phyloP scores from a whole-genome alignment of 805 yeast species.

The Candida nanaspora region DNA sequence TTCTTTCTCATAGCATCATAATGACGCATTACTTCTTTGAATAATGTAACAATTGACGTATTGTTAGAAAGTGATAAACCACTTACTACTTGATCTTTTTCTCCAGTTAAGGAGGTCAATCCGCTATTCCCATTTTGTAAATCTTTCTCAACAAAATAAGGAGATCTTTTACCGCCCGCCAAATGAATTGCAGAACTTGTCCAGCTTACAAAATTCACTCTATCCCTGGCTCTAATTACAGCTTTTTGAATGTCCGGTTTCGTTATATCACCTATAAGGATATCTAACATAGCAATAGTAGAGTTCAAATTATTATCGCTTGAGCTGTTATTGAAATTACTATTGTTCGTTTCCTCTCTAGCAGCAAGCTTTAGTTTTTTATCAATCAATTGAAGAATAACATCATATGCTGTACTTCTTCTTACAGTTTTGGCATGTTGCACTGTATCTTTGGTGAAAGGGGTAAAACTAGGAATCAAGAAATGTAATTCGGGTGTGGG shows the following conservation, averaged over 20 bases:
- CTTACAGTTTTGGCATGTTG: conserved; percentile 52
- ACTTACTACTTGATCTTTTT: conserved; percentile 37
- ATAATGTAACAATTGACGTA: conserved; percentile 62
- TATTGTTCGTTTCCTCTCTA: conserved; percentile 19
- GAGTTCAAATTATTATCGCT: conserved; percentile 44
- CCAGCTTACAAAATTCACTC: conserved; percentile 81
- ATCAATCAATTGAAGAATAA: conserved; percentile 73
- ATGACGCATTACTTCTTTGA: conserved; percentile 62
- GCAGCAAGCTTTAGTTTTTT: conserved; percentile 67
- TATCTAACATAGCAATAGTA: conserved; percentile 50
- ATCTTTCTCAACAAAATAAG: conserved; percentile 30
- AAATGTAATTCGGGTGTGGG: conserved; percentile 85
- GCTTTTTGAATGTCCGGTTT: conserved; percentile 70
- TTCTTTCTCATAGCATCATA: conserved; percentile 75
- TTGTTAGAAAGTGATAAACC: conserved; percentile 84
- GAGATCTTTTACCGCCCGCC: conserved; percentile 69
- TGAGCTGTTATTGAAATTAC: conserved; percentile 21
- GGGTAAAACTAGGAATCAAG: conserved; percentile 64
- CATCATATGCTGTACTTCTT: conserved; percentile 76
- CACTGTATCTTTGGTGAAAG: conserved; percentile 66
- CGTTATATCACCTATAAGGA: conserved; percentile 59
- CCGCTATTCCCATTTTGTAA: no score
- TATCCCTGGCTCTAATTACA: conserved; percentile 50
- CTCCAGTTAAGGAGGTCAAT: no score
- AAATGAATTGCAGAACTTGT: conserved; percentile 72